These are phyloP conservation scores for Zygoascus hellenicus DNA, from an alignment of 1,139 yeast species.

Conservation along the genomic window DNA sequence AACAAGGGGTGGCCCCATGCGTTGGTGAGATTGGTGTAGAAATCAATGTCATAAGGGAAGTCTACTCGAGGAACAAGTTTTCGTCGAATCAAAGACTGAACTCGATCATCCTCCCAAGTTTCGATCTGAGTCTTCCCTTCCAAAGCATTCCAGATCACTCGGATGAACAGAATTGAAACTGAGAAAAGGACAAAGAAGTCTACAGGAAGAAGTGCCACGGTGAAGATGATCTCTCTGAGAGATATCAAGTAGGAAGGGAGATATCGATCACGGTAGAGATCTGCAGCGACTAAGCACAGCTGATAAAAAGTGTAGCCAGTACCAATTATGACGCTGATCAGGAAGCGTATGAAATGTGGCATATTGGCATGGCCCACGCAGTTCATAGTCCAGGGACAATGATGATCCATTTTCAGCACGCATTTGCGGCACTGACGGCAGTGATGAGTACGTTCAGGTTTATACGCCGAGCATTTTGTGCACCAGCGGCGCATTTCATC, in stretches of 20 bases:
- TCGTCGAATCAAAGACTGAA: slow-evolving; percentile 56
- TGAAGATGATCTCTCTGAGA: slow-evolving; percentile 49
- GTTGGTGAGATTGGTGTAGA: slow-evolving; percentile 46
- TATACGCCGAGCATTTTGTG: slow-evolving; percentile 54
- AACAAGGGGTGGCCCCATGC: slow-evolving; percentile 33
- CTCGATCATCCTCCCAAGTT: slow-evolving; percentile 83
- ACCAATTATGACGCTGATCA: slow-evolving; percentile 59
- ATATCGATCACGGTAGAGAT: slow-evolving; percentile 48
- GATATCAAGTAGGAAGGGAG: slow-evolving; percentile 57
- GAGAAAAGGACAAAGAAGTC: slow-evolving; percentile 55
- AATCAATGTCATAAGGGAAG: slow-evolving; percentile 76
- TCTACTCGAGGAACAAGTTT: slow-evolving; percentile 27
- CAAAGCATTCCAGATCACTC: slow-evolving; percentile 54
- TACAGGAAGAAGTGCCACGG: slow-evolving; percentile 51
- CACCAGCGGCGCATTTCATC: slow-evolving; percentile 58
- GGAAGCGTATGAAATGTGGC: slow-evolving; percentile 78
- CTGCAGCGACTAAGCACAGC: slow-evolving; percentile 39
- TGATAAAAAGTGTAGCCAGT: slow-evolving; percentile 47
- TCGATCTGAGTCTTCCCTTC: slow-evolving; percentile 90
- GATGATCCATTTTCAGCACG: slow-evolving; percentile 79
- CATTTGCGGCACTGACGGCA: slow-evolving; percentile 53
- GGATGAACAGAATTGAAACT: slow-evolving; percentile 50
- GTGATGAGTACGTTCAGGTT: slow-evolving; percentile 78
- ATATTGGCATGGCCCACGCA: slow-evolving; percentile 76
- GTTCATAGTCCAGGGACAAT: slow-evolving; percentile 82